A percentile compares a stretch with the other conserved stretches of the same genome.
phyloP scores from a whole-genome alignment of 176 grass and related monocot genomes.

The Aegilops bicornis region DNA sequence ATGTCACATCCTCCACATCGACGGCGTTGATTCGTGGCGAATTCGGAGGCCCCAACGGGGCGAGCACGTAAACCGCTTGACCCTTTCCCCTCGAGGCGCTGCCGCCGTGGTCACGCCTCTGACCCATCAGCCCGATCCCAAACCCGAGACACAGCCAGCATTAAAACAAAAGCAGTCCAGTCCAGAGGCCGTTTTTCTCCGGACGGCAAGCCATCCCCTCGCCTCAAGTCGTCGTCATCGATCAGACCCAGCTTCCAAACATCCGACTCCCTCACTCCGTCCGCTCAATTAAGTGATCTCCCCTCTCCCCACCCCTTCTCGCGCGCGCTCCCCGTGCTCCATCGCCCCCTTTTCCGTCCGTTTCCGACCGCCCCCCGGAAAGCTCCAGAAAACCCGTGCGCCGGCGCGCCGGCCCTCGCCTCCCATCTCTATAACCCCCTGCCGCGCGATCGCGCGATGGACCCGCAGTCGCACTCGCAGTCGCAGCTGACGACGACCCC shows the following conservation, averaged over 20 bases:
- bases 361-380: constrained; percentile 5
- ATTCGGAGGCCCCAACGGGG: too few species aligned
- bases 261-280: neutral
- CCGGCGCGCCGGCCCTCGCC: neutral
- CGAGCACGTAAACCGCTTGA: neutral
- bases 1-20: too few species aligned
- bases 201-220: neutral
- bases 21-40: too few species aligned
- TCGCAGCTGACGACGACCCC: neutral
- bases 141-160: neutral
- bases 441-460: neutral
- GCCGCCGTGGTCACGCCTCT: neutral
- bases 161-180: neutral
- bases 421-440: neutral
- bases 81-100: neutral
- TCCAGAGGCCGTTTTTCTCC: neutral
- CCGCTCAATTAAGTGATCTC: neutral
- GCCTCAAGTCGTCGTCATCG: neutral
- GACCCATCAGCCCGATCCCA: too few species aligned
- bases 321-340: neutral
- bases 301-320: neutral
- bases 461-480: neutral
- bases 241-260: neutral
- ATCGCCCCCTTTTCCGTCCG: neutral
- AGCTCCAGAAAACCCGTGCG: neutral